These are phyloP conservation scores for Cornus controversa DNA, from an alignment of 148 eudicot genomes.

Conservation along the genomic window DNA sequence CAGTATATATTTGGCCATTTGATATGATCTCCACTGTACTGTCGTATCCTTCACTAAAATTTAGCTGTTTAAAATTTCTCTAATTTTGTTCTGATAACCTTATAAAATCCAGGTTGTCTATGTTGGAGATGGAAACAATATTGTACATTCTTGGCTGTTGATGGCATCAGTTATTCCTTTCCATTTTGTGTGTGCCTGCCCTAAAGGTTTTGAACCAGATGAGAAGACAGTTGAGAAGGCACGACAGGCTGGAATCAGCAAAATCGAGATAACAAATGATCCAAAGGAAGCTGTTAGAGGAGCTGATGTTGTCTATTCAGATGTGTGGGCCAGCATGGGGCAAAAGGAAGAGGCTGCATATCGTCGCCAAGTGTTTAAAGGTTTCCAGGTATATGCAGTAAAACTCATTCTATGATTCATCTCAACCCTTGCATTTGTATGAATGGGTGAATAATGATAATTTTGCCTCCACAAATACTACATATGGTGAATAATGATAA, in stretches of 20 bases:
- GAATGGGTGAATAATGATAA: neutral
- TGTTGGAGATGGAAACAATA: constrained; percentile 98
- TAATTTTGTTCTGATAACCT: neutral
- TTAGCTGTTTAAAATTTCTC: neutral
- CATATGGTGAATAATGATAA: no score
- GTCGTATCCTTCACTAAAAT: neutral
- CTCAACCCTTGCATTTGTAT: neutral
- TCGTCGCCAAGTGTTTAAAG: constrained; percentile 81
- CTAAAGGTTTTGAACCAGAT: constrained; percentile 94
- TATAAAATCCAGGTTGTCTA: constrained; percentile 70
- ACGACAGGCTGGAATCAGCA: constrained; percentile 72
- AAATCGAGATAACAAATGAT: constrained; percentile 84
- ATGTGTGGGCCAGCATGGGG: constrained; percentile 99
- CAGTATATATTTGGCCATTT: neutral
- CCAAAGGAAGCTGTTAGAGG: constrained; percentile 94
- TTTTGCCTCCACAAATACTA: neutral
- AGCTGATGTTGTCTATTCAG: constrained; percentile 94
- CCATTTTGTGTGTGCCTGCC: constrained; percentile 97
- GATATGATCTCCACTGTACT: neutral
- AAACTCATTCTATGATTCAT: neutral
- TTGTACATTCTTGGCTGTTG: constrained; percentile 83
- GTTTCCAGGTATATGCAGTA: constrained; percentile 64
- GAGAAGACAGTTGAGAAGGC: constrained; percentile 69
- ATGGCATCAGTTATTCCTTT: constrained; percentile 81
- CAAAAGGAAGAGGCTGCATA: constrained; percentile 94